Evolutionary conservation across 2,329 filamentous ascomycete species (phyloP).

Genomic region (Phyllosticta ampelicida): DNA sequence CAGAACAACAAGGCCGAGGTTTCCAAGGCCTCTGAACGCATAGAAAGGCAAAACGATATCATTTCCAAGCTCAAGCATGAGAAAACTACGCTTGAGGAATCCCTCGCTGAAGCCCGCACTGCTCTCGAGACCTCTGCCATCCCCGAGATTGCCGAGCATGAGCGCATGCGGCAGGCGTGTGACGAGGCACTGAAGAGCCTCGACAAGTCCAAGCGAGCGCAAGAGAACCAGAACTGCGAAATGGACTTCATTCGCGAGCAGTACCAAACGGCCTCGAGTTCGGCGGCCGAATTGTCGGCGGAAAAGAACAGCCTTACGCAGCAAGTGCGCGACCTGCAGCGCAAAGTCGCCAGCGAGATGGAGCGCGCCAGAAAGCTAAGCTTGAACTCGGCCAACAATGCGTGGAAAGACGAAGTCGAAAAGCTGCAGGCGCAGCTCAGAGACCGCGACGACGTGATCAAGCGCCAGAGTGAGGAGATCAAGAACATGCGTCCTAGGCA

Average conservation of each 20-base stretch:
- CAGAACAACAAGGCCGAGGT: not conserved
- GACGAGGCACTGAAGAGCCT: slow-evolving; percentile 18
- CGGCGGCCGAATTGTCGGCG: not conserved
- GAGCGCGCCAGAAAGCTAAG: not conserved
- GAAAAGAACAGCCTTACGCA: slow-evolving; percentile 2
- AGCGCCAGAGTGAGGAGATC: slow-evolving; percentile 25
- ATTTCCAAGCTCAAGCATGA: slow-evolving; percentile 16
- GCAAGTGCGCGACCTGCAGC: slow-evolving; percentile 8
- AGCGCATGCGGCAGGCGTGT: slow-evolving; percentile 14
- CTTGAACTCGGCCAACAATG: not conserved
- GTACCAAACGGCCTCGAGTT: slow-evolving; percentile 34
- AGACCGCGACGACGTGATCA: slow-evolving; percentile 1
- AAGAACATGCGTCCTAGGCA: slow-evolving; percentile 20
- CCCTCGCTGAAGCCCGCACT: slow-evolving; percentile 1
- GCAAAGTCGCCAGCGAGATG: slow-evolving; percentile 1
- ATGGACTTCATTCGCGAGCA: slow-evolving; percentile 46
- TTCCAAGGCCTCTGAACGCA: not conserved
- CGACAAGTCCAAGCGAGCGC: slow-evolving; percentile 21
- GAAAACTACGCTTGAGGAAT: not conserved
- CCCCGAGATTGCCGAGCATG: slow-evolving; percentile 2
- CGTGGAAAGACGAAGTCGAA: slow-evolving; percentile 14
- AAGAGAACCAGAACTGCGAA: slow-evolving; percentile 33
- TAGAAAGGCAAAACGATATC: slow-evolving; percentile 22
- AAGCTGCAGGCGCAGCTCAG: slow-evolving; percentile 19
- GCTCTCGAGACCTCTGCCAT: not conserved